Evolutionary conservation across 495 filamentous ascomycete genomes (phyloP), one percentile per base, ranked within the genome.

Genomic region (Parathielavia hyrcaniae): DNA sequence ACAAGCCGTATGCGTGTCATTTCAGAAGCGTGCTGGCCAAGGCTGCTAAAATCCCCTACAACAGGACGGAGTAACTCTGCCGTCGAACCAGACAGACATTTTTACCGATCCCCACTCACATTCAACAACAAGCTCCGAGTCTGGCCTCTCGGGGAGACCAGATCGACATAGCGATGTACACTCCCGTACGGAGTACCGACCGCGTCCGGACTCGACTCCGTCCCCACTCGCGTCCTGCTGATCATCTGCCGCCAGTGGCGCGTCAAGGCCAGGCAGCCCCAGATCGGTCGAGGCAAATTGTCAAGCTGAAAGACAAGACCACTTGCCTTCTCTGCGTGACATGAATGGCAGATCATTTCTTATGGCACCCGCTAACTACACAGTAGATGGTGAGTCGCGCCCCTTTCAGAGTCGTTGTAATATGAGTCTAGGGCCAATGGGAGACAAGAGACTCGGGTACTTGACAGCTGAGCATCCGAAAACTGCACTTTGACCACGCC

Each of bases 71-170:
- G n/a, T n/a, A n/a, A n/a, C n/a, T n/a, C n/a, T n/a, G n/a, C n/a
- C n/a, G n/a, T 30, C 26, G 6, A 30, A 30, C 26, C 26, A 30
- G 26, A 4, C 34, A n/a, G 8, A 5, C 13, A 4, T 16, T 32
- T 13, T 22, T 6, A 2, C 12, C 50, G 11, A 26, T 54, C 52
- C 17, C 52, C 52, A 34, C 52, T 35, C 52, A 20, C 40, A 35
- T 45, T 54, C 52, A 54, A n/a, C n/a, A n/a, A n/a, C n/a, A n/a
- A 54, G 52, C 52, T 54, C 36, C 40, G 26, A 22, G 26, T 10
- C 40, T 13, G 23, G 40, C 23, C 22, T 16, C 35, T 39, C 51
- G 43, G 20, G 5, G 43, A 30, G 38, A 12, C 50, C 51, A 54
- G 52, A 54, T 53, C 50, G n/a, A 30, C 6, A 3, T 30, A n/a